Base-by-base conservation (phyloP, 176 grass and related monocot genomes). In the Melocanna baccifera region DNA sequence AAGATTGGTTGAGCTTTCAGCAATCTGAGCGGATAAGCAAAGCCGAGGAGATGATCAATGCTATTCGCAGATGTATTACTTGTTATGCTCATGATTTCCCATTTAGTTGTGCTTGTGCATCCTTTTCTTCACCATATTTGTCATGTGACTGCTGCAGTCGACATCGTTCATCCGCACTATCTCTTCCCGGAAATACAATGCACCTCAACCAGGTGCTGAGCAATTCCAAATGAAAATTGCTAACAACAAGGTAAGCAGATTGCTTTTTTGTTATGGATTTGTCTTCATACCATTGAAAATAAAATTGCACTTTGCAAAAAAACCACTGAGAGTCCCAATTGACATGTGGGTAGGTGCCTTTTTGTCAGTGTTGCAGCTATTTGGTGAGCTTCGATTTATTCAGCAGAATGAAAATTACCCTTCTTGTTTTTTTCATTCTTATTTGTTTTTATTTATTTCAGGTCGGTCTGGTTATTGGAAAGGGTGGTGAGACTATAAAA, bases 391-490 rank as follows among this genome's bases (percentile, higher is more conserved):
- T 80, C 0, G 37, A 47, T 67, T 55, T 56, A 46, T 69, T 67
- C 5, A 62, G 0, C 2, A 13, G 32, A 25, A 67, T 48, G 56
- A 32, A 15, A 62, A 11, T 29, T 72, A 4, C 4, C 39, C 1
- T 23, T 58, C 6, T 62, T 20, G 2, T 4, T 50, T 43, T 75
- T 77, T 47, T 10, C 4, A 19, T 74, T 3, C 12, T 22, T 67
- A 46, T 47, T 8, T 82, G 1, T 58, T 39, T 88, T 16, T 65
- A 1, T 81, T 62, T 43, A 3, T 16, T 71, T 62, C 76, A 98
- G 96, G 96, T 98, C 66, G 96, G 96, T 80, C 78, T 98, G 68
- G 90, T 98, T 66, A 98, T 98, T 86, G 96, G 96, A 28, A 98
- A 95, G 91, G 89, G 91, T 78, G 96, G 93, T 69, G 96, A 95